phyloP scores from a whole-genome alignment of 1,284 basidiomycete species.

The Meripilus lineatus region DNA sequence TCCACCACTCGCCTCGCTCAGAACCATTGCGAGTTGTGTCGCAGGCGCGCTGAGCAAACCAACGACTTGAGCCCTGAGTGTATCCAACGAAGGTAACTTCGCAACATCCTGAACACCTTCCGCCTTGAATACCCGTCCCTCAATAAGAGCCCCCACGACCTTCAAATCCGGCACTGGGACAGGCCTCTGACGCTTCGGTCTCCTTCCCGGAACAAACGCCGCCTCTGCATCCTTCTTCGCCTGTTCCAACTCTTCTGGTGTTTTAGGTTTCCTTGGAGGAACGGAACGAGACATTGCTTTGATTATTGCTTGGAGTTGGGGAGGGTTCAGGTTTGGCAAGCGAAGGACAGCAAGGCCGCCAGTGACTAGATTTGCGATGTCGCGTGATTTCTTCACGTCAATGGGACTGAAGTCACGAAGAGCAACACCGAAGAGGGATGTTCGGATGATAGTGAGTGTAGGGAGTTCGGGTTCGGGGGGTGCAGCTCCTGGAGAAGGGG shows the following conservation, averaged over 20 bases:
- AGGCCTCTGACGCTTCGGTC: slow-evolving; percentile 51
- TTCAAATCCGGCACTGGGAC: slow-evolving; percentile 55
- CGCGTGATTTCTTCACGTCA: slow-evolving; percentile 40
- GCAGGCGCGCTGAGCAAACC: slow-evolving; percentile 71
- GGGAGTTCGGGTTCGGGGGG: slow-evolving; percentile 30
- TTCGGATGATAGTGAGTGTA: slow-evolving; percentile 60
- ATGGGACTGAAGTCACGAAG: slow-evolving; percentile 54
- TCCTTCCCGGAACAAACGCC: slow-evolving; percentile 55
- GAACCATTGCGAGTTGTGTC: slow-evolving; percentile 60
- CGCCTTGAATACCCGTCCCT: slow-evolving; percentile 62
- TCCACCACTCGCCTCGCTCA: slow-evolving; percentile 72
- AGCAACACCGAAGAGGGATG: slow-evolving; percentile 68
- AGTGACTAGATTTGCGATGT: slow-evolving; percentile 49
- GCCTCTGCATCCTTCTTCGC: slow-evolving; percentile 49
- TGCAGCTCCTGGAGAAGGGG: slow-evolving; percentile 27
- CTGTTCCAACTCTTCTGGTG: slow-evolving; percentile 41
- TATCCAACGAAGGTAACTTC: slow-evolving; percentile 65
- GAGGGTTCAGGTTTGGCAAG: slow-evolving; percentile 66
- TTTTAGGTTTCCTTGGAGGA: slow-evolving; percentile 51
- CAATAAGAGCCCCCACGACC: slow-evolving; percentile 72
- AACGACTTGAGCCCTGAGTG: slow-evolving; percentile 68
- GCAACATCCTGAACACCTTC: slow-evolving; percentile 56
- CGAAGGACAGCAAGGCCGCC: slow-evolving; percentile 65
- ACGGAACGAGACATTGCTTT: slow-evolving; percentile 64
- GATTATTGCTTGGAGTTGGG: slow-evolving; percentile 60